Percentiles rank a stretch among this genome's conserved stretches.
Conservation (phyloP, 345 rosid genomes). For the Moringa oleifera region DNA sequence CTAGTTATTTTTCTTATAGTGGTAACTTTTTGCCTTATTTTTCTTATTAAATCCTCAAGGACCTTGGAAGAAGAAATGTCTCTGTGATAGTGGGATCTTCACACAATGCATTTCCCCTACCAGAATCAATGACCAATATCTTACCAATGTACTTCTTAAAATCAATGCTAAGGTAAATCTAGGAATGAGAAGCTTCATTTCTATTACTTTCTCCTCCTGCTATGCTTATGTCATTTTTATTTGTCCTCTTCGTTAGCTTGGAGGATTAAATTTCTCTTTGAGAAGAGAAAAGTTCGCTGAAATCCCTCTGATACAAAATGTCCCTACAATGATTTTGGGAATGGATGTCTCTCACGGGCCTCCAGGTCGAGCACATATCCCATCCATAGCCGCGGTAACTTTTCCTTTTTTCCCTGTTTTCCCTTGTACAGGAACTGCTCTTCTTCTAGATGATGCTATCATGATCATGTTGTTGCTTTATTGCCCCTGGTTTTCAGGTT, state of each 20-base stretch:
- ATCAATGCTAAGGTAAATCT: conserved; percentile 73
- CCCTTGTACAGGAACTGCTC: no score
- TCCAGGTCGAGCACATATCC: conserved; percentile 68
- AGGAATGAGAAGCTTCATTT: conserved; percentile 11
- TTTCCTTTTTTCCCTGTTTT: not conserved
- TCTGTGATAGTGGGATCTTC: conserved; percentile 58
- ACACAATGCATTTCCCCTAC: conserved; percentile 80
- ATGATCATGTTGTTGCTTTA: not conserved
- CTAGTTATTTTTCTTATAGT: conserved; percentile 6
- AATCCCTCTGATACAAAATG: conserved; percentile 52
- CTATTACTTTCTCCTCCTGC: not conserved
- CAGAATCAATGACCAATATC: conserved; percentile 72
- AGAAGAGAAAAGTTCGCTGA: conserved; percentile 43
- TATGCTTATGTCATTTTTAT: conserved; percentile 7
- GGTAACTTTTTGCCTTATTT: conserved; percentile 4
- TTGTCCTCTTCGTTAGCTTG: conserved; percentile 53
- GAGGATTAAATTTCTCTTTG: conserved; percentile 89
- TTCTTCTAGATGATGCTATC: not conserved
- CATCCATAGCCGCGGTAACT: conserved; percentile 80
- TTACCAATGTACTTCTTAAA: conserved; percentile 84
- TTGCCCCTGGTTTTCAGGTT: conserved; percentile 39
- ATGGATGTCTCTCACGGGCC: conserved; percentile 98
- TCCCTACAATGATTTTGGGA: conserved; percentile 89
- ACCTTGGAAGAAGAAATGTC: conserved; percentile 85
- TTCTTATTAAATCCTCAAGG: conserved; percentile 37